These are phyloP conservation scores for Bathelium albidoporum DNA, from an alignment of 495 filamentous ascomycete species.

Conservation along the genomic window DNA sequence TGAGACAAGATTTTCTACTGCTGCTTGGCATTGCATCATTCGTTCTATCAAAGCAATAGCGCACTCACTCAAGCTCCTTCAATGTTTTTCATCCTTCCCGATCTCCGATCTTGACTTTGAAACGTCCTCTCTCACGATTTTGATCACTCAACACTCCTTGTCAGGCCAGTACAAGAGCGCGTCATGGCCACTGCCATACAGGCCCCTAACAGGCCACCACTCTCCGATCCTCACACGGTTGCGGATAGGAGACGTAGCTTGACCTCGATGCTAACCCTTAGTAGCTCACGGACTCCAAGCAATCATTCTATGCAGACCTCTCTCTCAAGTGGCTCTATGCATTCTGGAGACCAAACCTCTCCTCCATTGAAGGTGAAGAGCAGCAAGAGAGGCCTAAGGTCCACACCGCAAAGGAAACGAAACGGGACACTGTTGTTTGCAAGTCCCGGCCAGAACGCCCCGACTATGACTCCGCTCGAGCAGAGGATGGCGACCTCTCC, in stretches of 20 bases:
- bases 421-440: slow-evolving; percentile 1
- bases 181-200: slow-evolving; percentile 1
- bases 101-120: not conserved
- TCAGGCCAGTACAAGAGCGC: not conserved
- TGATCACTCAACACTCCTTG: not conserved
- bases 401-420: not conserved
- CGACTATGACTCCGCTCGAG: slow-evolving; percentile 21
- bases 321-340: not conserved
- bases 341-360: not conserved
- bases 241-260: not conserved
- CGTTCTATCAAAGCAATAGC: not conserved
- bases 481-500: slow-evolving; percentile 27
- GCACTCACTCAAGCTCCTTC: not conserved
- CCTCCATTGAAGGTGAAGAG: not conserved
- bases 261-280: slow-evolving; percentile 1
- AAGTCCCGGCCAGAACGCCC: not conserved
- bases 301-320: not conserved
- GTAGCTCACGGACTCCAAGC: not conserved
- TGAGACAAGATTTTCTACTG: not conserved
- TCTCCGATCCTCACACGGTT: not conserved
- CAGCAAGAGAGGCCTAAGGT: not conserved
- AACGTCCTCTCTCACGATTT: not conserved
- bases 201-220: not conserved
- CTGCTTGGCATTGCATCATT: not conserved
- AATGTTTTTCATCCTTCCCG: not conserved